Percentiles rank a stretch among this genome's conserved stretches.
These are phyloP conservation scores for Apiospora koreana DNA, from an alignment of 2,329 filamentous ascomycete species.

Conservation along the genomic window DNA sequence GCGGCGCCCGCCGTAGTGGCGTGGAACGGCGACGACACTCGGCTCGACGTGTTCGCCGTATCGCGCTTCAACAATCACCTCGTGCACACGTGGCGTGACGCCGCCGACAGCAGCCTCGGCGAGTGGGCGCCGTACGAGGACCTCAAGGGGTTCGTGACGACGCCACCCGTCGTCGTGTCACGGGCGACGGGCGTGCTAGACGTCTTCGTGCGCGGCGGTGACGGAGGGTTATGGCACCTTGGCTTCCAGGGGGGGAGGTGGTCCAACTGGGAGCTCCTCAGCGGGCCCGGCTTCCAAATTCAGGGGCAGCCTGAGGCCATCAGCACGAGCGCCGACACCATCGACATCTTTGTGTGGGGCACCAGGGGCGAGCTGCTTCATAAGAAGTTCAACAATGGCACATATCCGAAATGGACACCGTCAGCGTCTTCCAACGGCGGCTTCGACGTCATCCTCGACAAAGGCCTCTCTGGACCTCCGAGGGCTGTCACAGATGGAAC, in stretches of 20 bases:
- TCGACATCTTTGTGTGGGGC: constrained; percentile 14
- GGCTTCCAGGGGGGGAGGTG: not conserved
- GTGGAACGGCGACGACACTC: not conserved
- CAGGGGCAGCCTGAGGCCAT: constrained; percentile 12
- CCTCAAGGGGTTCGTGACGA: constrained; percentile 12
- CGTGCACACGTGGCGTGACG: not conserved
- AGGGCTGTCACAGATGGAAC: constrained; percentile 8
- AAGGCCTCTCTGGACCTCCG: not conserved
- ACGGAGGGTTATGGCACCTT: constrained; percentile 1
- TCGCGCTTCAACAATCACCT: constrained; percentile 10
- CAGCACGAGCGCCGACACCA: not conserved
- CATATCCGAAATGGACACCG: not conserved
- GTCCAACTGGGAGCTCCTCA: not conserved
- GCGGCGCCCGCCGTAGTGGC: constrained; percentile 7
- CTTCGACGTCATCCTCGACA: not conserved
- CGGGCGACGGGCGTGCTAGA: constrained; percentile 1
- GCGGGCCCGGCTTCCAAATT: not conserved
- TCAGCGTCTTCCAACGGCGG: not conserved
- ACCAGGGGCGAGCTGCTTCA: constrained; percentile 8
- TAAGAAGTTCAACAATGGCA: not conserved
- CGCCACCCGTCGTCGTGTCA: constrained; percentile 9
- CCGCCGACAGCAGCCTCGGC: not conserved
- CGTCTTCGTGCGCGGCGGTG: constrained; percentile 9
- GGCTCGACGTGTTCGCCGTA: constrained; percentile 10
- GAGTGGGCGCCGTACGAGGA: constrained; percentile 7